A percentile compares a stretch with the other conserved stretches of the same genome.
phyloP scores from a whole-genome alignment of 345 rosid genomes.

The Populus nigra region DNA sequence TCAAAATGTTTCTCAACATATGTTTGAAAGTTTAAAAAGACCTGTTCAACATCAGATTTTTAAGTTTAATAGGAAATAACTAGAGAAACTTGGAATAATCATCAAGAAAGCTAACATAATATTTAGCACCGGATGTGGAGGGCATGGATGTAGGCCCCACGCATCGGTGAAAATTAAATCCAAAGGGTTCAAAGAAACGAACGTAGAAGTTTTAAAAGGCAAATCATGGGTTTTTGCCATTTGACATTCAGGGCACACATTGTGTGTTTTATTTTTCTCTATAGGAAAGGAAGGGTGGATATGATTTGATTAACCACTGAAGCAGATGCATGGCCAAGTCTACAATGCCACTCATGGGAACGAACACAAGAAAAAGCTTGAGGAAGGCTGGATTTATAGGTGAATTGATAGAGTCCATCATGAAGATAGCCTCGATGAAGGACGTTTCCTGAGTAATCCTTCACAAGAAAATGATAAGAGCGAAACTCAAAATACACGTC shows the following conservation, averaged over 20 bases:
- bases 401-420: too few species aligned
- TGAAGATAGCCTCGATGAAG: background rate
- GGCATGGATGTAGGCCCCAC: rapidly evolving
- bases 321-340: background rate
- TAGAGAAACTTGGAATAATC: background rate
- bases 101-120: background rate
- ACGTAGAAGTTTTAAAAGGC: too few species aligned
- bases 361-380: background rate
- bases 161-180: background rate
- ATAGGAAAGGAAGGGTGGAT: background rate
- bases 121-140: background rate
- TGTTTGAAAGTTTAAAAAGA: too few species aligned
- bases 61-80: background rate
- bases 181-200: background rate
- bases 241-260: background rate
- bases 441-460: background rate
- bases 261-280: too few species aligned
- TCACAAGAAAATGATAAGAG: too few species aligned
- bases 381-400: too few species aligned
- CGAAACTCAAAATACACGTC: background rate
- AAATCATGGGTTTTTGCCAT: background rate
- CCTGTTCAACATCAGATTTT: background rate
- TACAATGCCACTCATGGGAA: background rate
- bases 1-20: background rate
- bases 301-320: too few species aligned